Evolutionary conservation across 352 stramenopile genomes (phyloP).

Genomic region (Phytopythium aichiense): DNA sequence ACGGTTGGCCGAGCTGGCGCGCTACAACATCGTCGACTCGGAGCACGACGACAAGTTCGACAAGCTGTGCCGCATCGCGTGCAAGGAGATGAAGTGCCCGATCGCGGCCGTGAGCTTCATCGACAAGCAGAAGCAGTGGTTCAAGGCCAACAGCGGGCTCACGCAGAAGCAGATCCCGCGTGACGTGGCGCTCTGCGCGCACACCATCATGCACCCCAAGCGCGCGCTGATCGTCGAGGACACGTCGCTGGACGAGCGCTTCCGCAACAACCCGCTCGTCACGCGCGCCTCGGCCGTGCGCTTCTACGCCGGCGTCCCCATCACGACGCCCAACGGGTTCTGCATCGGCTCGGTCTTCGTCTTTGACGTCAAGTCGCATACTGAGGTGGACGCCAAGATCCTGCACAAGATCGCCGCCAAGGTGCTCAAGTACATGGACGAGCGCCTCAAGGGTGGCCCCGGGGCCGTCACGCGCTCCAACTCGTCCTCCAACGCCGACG

Average conservation of each 20-base stretch:
- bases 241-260: conserved; percentile 77
- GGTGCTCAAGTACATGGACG: conserved; percentile 87
- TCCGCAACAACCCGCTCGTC: conserved; percentile 80
- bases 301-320: conserved; percentile 81
- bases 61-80: conserved; percentile 84
- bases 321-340: conserved; percentile 68
- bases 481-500: conserved; percentile 13
- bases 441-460: conserved; percentile 35
- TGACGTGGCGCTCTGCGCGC: conserved; percentile 76
- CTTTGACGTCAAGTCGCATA: conserved; percentile 80
- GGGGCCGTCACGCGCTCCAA: background rate
- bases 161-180: conserved; percentile 83
- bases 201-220: conserved; percentile 87
- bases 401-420: conserved; percentile 86
- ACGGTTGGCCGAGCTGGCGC: conserved; percentile 52
- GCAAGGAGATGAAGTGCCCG: conserved; percentile 88
- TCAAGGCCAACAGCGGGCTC: conserved; percentile 82
- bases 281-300: conserved; percentile 76
- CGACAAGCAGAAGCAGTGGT: conserved; percentile 86
- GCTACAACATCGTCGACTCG: conserved; percentile 80
- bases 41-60: conserved; percentile 83
- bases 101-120: conserved; percentile 86
- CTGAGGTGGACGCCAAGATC: conserved; percentile 76
- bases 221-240: conserved; percentile 78
- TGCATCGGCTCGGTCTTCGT: conserved; percentile 87